These are phyloP conservation scores for Citrullus mucosospermus DNA, from an alignment of 306 rosid species.

Conservation along the genomic window DNA sequence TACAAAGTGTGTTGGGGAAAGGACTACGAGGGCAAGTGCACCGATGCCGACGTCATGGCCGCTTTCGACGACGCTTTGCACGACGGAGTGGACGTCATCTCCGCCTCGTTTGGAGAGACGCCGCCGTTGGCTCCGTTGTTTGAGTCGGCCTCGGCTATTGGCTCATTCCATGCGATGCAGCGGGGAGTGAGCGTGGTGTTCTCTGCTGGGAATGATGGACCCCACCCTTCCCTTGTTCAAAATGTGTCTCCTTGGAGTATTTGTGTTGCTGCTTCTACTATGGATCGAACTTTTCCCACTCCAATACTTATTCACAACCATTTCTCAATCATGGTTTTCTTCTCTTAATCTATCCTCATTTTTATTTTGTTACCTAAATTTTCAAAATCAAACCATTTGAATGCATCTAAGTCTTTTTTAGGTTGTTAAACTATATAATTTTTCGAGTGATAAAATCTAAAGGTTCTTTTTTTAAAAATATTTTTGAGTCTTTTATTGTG, in stretches of 20 bases:
- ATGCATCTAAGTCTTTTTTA: no score
- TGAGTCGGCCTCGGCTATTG: conserved; percentile 15
- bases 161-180: conserved; percentile 48
- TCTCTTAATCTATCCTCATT: no score
- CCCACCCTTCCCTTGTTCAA: conserved; percentile 30
- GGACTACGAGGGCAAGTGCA: conserved; percentile 20
- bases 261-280: conserved; percentile 45
- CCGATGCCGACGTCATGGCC: conserved; percentile 38
- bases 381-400: no score
- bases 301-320: conserved; percentile 11
- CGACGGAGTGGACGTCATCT: conserved; percentile 43
- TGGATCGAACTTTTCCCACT: conserved; percentile 34
- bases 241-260: conserved; percentile 45
- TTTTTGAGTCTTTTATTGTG: no score
- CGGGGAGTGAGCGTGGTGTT: conserved; percentile 36
- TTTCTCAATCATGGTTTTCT: conserved; percentile 13
- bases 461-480: no score
- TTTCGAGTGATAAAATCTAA: no score
- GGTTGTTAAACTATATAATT: no score
- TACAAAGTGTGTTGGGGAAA: conserved; percentile 46
- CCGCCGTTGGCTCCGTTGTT: conserved; percentile 27
- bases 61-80: conserved; percentile 46
- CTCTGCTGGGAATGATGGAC: conserved; percentile 39
- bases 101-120: conserved; percentile 27
- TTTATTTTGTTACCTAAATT: no score